Base-by-base conservation (phyloP, 371 early-diverging fungal genomes). In the Dichotomocladium elegans region DNA sequence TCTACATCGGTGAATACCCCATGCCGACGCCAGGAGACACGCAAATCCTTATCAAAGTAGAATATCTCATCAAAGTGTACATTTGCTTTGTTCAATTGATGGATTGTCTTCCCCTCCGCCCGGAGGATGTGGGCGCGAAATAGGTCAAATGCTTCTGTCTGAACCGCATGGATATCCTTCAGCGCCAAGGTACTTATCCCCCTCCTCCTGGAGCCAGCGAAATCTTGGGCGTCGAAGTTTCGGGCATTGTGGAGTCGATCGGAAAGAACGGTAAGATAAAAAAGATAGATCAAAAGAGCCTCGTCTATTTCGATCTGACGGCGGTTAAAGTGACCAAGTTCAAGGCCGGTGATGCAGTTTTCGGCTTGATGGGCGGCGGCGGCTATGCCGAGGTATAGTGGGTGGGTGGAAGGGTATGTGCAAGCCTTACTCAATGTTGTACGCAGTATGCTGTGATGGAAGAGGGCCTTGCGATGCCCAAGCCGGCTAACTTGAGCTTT, bases 121-220 rank as follows among this genome's bases (percentile, higher is more conserved):
- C n/a, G n/a, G n/a, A n/a, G n/a, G n/a, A n/a, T n/a, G n/a, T n/a
- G n/a, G n/a, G n/a, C n/a, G n/a, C 37, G 31, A 11, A n/a, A 10
- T 41, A 79, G 76, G 66, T 81, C 26, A 71, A 79, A 57, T 66
- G 61, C 47, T 85, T 85, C 62, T 87, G 77, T 15, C 66, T 90
- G 47, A 92, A 90, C 56, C 79, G 92, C 11, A 86, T 89, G 86
- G 92, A 92, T 61, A 79, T 87, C 41, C 17, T 79, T 4, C 90
- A 90, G 66, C 81, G 92, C 45, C 66, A 84, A 46, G 90, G 90
- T 1, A 53, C 51, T 17, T 90, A 92, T 49, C 90, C 89, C 10
- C 69, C 80, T 11, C 89, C 90, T 4, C 60, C 75, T 0, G 81
- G 76, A 21, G 86, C 77, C 3, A 81, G 87, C 26, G 59, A 68